Evolutionary conservation across 768 basidiomycete genomes (phyloP).

Genomic region (Galerina marginata): DNA sequence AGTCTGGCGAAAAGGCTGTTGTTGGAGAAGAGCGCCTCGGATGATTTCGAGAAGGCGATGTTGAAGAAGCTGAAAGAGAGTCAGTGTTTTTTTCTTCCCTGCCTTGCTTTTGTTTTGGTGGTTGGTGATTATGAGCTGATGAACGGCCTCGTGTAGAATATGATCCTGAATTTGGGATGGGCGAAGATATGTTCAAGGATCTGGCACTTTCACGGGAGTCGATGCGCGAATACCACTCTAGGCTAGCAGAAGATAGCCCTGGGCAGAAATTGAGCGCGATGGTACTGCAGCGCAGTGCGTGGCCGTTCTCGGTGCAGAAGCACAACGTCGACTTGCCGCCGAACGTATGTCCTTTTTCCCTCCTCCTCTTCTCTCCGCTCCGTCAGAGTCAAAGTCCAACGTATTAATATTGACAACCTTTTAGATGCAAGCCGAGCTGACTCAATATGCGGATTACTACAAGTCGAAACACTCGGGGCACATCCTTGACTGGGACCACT

Average conservation of each 20-base stretch:
- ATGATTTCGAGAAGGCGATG: constrained; percentile 86
- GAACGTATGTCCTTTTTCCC: constrained; percentile 42
- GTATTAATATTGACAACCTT: constrained; percentile 13
- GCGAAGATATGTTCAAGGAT: constrained; percentile 96
- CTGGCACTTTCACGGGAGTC: constrained; percentile 77
- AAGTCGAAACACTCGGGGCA: constrained; percentile 77
- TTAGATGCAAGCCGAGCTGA: constrained; percentile 78
- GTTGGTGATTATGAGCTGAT: neutral
- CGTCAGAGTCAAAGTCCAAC: neutral
- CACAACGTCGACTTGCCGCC: constrained; percentile 58
- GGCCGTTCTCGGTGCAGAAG: constrained; percentile 75
- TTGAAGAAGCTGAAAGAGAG: constrained; percentile 86
- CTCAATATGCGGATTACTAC: constrained; percentile 72
- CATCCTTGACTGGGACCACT: constrained; percentile 85
- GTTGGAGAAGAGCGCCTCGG: constrained; percentile 82
- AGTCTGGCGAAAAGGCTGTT: constrained; percentile 87
- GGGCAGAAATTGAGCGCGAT: constrained; percentile 68
- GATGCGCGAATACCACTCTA: constrained; percentile 67
- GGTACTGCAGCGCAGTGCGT: constrained; percentile 87
- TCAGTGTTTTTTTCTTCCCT: constrained; percentile 31
- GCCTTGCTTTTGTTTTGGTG: constrained; percentile 2
- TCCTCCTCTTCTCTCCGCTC: neutral
- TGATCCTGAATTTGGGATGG: constrained; percentile 94
- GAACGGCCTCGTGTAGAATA: constrained; percentile 61
- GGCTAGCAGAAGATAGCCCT: constrained; percentile 41